Conservation (phyloP, 768 basidiomycete species). For the Cystobasidium ongulense region DNA sequence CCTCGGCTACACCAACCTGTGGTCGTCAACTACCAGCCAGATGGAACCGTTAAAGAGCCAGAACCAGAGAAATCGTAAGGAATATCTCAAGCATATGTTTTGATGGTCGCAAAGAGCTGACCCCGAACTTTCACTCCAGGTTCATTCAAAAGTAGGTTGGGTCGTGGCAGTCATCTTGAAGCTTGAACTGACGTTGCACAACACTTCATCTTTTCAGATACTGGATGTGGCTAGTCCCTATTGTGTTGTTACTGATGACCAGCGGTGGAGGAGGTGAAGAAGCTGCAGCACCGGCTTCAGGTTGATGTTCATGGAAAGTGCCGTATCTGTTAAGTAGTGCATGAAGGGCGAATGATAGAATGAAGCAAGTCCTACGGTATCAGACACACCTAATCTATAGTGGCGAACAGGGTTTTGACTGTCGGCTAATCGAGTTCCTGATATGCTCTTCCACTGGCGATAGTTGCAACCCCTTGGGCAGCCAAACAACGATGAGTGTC, state of each 20-base stretch:
- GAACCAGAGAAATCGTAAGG: slow-evolving; percentile 22
- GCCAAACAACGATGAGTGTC: too few relatives aligned
- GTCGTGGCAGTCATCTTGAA: background rate
- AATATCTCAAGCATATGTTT: background rate
- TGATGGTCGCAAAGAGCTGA: background rate
- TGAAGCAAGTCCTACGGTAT: too few relatives aligned
- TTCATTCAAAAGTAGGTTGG: slow-evolving; percentile 1
- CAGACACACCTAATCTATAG: too few relatives aligned
- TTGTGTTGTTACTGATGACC: slow-evolving; percentile 6
- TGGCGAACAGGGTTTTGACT: too few relatives aligned
- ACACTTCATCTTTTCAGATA: background rate
- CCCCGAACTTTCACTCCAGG: background rate
- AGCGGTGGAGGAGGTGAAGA: slow-evolving; percentile 1
- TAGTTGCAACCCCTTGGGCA: too few relatives aligned
- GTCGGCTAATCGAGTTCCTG: too few relatives aligned
- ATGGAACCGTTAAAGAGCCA: slow-evolving; percentile 21
- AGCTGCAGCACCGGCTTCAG: background rate
- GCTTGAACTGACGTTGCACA: background rate
- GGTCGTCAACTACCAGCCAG: slow-evolving; percentile 8
- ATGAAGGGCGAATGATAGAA: too few relatives aligned
- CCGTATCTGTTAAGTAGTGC: too few relatives aligned
- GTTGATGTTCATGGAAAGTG: too few relatives aligned
- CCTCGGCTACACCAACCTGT: slow-evolving; percentile 5
- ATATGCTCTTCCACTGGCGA: too few relatives aligned
- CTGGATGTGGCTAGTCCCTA: slow-evolving; percentile 21